phyloP scores from a whole-genome alignment of 768 basidiomycete species.

The Rhizopogon roseolus region DNA sequence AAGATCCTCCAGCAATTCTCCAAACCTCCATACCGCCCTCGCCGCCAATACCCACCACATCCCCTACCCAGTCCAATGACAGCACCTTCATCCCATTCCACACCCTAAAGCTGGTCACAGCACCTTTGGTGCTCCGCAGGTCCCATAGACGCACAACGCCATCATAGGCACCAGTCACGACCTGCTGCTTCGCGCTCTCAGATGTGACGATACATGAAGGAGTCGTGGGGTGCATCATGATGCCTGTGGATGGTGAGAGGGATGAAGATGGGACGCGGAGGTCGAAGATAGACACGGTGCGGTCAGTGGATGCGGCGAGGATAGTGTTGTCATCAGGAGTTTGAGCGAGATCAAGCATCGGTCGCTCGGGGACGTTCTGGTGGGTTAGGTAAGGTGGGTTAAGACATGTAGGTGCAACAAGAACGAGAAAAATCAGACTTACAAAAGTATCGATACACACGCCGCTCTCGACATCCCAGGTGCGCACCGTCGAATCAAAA shows the following conservation, averaged over 20 bases:
- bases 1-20: constrained; percentile 38
- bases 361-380: constrained; percentile 67
- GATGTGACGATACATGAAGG: constrained; percentile 51
- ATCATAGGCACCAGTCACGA: constrained; percentile 74
- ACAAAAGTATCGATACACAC: constrained; percentile 70
- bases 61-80: constrained; percentile 54
- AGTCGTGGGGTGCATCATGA: constrained; percentile 58
- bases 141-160: constrained; percentile 79
- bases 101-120: constrained; percentile 59
- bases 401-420: neutral
- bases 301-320: constrained; percentile 68
- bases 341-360: constrained; percentile 62
- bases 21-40: constrained; percentile 66
- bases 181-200: constrained; percentile 17
- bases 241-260: constrained; percentile 31
- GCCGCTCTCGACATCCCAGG: constrained; percentile 83
- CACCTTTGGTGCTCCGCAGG: constrained; percentile 58
- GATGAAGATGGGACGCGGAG: constrained; percentile 41
- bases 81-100: constrained; percentile 59
- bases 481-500: constrained; percentile 85
- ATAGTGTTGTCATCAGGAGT: constrained; percentile 29
- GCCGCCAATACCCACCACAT: constrained; percentile 54
- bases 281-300: constrained; percentile 70
- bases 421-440: constrained; percentile 19
- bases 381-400: neutral